phyloP scores from a whole-genome alignment of 176 grass and related monocot genomes.

The Tillandsia fasciculata region DNA sequence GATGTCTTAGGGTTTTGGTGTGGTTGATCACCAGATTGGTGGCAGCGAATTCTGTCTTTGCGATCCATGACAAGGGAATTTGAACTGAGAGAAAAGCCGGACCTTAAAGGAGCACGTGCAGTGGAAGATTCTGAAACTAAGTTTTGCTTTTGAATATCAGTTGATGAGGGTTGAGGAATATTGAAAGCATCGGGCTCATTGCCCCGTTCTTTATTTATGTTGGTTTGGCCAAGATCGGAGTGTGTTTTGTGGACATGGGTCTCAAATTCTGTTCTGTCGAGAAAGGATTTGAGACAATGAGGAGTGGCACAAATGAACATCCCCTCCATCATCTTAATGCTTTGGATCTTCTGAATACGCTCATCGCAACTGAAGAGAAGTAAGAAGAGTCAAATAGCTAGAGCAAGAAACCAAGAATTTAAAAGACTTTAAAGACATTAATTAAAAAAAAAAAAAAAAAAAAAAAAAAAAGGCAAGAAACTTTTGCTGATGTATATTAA shows the following conservation, averaged over 20 bases:
- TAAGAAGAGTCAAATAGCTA: conserved; percentile 20
- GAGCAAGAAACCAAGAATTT: not conserved
- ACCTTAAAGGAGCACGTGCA: conserved; percentile 52
- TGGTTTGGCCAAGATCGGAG: conserved; percentile 50
- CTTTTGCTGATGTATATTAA: not conserved
- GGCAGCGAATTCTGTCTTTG: conserved; percentile 45
- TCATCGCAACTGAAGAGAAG: conserved; percentile 71
- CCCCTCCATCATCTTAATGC: conserved; percentile 93
- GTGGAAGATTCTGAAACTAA: conserved; percentile 72
- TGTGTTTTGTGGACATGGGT: conserved; percentile 61
- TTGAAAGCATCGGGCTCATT: conserved; percentile 59
- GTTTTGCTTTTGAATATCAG: conserved; percentile 44
- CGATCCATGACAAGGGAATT: conserved; percentile 52
- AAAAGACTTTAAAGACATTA: too few relatives aligned
- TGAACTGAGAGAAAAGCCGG: conserved; percentile 48
- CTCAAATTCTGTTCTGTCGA: conserved; percentile 68
- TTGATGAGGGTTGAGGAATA: conserved; percentile 34
- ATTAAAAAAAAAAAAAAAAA: not conserved
- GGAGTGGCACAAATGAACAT: conserved; percentile 93
- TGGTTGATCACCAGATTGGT: conserved; percentile 58
- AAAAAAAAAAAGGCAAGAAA: not conserved
- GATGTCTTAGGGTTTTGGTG: conserved; percentile 39
- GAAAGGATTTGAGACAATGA: conserved; percentile 91
- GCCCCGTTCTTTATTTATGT: conserved; percentile 38
- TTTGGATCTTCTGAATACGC: conserved; percentile 96